A percentile compares a stretch with the other conserved stretches of the same genome.
Evolutionary conservation across 345 rosid species (phyloP).

Genomic region (Gossypium turneri): DNA sequence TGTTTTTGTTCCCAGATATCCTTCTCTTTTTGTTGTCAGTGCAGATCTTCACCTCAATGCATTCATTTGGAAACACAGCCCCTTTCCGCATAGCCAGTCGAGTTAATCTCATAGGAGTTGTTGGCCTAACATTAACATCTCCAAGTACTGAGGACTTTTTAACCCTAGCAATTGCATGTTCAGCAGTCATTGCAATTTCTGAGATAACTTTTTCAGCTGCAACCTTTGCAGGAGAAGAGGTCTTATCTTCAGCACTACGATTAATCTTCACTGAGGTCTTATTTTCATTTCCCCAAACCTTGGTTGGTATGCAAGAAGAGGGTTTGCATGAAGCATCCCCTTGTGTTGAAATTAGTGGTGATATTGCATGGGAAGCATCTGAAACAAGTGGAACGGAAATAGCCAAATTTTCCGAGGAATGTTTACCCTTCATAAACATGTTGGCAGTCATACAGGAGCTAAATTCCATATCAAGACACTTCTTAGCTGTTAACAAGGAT

Average conservation of each 20-base stretch:
- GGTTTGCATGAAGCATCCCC: background rate
- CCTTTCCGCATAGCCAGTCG: background rate
- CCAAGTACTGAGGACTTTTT: background rate
- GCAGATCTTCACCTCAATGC: background rate
- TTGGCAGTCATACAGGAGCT: constrained; percentile 2
- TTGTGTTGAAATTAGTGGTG: constrained; percentile 8
- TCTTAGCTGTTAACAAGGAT: constrained; percentile 15
- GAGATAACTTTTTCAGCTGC: background rate
- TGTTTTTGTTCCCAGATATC: background rate
- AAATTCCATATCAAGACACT: constrained; percentile 12
- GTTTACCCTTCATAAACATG: background rate
- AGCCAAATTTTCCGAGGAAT: background rate
- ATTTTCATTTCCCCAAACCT: background rate
- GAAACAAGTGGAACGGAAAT: background rate
- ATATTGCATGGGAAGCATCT: background rate
- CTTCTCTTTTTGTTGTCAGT: background rate
- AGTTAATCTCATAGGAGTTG: constrained; percentile 4
- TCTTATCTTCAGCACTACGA: background rate
- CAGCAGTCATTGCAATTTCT: background rate
- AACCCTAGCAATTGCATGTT: background rate
- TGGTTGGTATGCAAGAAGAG: background rate
- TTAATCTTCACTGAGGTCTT: background rate
- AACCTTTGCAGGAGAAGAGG: background rate
- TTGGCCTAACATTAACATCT: background rate
- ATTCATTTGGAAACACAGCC: background rate